Evolutionary conservation across 2,329 filamentous ascomycete species (phyloP).

Genomic region (Botrytis elliptica): DNA sequence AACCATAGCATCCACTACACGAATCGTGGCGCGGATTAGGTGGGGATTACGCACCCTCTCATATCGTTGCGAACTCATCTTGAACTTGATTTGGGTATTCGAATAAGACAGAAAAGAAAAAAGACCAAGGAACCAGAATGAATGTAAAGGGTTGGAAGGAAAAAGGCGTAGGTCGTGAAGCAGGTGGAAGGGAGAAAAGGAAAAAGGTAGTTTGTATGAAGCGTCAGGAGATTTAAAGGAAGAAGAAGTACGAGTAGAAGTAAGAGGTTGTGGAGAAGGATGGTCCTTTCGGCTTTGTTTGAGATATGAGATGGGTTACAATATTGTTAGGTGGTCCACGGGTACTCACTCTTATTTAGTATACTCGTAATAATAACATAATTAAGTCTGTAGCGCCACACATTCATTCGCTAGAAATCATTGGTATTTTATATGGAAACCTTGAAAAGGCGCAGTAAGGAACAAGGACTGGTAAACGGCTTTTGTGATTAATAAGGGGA

Average conservation of each 20-base stretch:
- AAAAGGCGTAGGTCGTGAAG: slow-evolving; percentile 22
- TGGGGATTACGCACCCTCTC: slow-evolving; percentile 51
- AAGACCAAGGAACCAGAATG: slow-evolving; percentile 24
- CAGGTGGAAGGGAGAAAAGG: slow-evolving; percentile 21
- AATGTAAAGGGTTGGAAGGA: slow-evolving; percentile 22
- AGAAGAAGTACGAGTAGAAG: slow-evolving; percentile 4
- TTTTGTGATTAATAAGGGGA: too few species aligned
- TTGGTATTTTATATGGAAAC: neutral
- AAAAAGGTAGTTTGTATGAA: neutral
- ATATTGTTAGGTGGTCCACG: neutral
- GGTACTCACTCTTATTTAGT: neutral
- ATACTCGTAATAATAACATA: neutral
- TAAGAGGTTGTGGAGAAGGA: slow-evolving; percentile 19
- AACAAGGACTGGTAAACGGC: neutral
- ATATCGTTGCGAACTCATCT: slow-evolving; percentile 46
- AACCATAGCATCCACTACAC: neutral
- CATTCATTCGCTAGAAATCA: slow-evolving; percentile 17
- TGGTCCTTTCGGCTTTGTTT: slow-evolving; percentile 19
- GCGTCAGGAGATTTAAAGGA: slow-evolving; percentile 1
- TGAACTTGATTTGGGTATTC: slow-evolving; percentile 19
- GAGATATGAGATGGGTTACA: slow-evolving; percentile 6
- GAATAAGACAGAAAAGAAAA: slow-evolving; percentile 32
- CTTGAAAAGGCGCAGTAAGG: neutral
- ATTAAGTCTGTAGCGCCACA: slow-evolving; percentile 12
- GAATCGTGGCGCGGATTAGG: slow-evolving; percentile 29